Conservation (phyloP, 139 green algal genomes). For the Haematococcus sp. region DNA sequence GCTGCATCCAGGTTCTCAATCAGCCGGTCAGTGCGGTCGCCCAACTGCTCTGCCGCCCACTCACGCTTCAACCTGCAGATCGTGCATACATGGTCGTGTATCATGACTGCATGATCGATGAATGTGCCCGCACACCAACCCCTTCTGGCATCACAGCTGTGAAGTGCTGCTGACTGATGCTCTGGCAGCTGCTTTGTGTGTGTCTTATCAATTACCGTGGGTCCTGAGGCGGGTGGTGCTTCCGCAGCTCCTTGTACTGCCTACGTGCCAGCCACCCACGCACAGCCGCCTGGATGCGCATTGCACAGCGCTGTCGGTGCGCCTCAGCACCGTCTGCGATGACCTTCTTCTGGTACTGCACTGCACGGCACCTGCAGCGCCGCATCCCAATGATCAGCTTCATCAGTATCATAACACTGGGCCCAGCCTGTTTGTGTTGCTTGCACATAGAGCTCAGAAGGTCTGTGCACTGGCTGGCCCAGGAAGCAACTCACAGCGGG, state of each 20-base stretch:
- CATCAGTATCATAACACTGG: no score
- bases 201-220: background rate
- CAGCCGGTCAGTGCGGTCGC: conserved; percentile 28
- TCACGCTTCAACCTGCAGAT: conserved; percentile 27
- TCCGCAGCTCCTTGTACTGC: conserved; percentile 27
- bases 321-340: conserved; percentile 50
- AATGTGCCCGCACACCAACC: no score
- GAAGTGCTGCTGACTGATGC: no score
- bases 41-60: conserved; percentile 53
- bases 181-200: no score
- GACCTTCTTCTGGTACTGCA: conserved; percentile 60
- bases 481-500: conserved; percentile 61
- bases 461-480: no score
- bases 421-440: no score
- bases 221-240: conserved; percentile 35
- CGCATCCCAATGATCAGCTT: no score
- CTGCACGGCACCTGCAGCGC: conserved; percentile 37
- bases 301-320: conserved; percentile 43
- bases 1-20: conserved; percentile 40
- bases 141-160: no score
- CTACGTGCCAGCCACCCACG: conserved; percentile 36
- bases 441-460: no score
- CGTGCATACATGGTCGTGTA: no score
- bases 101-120: no score
- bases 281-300: conserved; percentile 33